phyloP scores from a whole-genome alignment of 768 basidiomycete species.

The Austroboletus festivus region DNA sequence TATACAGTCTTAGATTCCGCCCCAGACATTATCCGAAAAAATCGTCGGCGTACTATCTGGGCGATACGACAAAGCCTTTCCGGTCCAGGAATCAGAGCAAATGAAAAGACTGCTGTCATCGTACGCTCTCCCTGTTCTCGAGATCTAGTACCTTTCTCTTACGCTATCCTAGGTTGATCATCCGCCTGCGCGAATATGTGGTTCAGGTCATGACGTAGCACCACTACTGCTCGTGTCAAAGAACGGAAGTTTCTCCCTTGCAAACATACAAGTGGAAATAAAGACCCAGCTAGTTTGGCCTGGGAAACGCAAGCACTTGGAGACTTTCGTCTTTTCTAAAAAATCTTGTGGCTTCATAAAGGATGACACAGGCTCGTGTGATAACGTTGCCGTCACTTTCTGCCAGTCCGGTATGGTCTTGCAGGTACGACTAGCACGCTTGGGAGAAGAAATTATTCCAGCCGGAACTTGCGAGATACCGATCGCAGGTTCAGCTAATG shows the following conservation, averaged over 20 bases:
- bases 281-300: constrained; percentile 26
- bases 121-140: constrained; percentile 36
- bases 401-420: constrained; percentile 17
- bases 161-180: constrained; percentile 41
- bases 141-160: constrained; percentile 4
- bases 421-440: constrained; percentile 20
- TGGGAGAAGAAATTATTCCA: constrained; percentile 18
- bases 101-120: constrained; percentile 41
- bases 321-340: constrained; percentile 31
- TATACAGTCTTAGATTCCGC: constrained; percentile 53
- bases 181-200: constrained; percentile 37
- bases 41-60: constrained; percentile 53
- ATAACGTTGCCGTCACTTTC: constrained; percentile 20
- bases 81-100: constrained; percentile 26
- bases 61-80: constrained; percentile 57
- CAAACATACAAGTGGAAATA: constrained; percentile 27
- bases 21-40: constrained; percentile 40
- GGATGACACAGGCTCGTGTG: constrained; percentile 3
- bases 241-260: constrained; percentile 33
- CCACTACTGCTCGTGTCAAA: constrained; percentile 34
- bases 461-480: constrained; percentile 22
- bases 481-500: constrained; percentile 6
- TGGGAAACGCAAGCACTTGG: constrained; percentile 25
- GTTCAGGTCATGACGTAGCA: constrained; percentile 25
- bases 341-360: constrained; percentile 29